phyloP scores from a whole-genome alignment of 495 filamentous ascomycete species.

The Penicillium canariense region DNA sequence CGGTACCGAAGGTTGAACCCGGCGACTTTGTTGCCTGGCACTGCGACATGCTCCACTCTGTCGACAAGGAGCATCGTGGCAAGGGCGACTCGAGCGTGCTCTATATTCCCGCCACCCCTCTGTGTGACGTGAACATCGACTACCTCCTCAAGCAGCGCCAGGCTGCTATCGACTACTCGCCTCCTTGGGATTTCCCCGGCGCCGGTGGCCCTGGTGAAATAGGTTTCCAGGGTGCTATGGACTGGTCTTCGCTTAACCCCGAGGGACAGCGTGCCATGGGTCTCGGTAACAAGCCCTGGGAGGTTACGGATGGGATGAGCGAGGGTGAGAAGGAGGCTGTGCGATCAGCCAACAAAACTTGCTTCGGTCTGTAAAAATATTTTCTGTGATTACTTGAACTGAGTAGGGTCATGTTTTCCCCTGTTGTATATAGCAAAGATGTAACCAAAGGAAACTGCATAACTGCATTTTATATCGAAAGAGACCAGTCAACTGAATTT shows the following conservation, averaged over 20 bases:
- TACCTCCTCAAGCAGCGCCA: constrained; percentile 69
- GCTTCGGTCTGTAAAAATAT: constrained; percentile 29
- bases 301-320: constrained; percentile 46
- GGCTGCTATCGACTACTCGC: constrained; percentile 44
- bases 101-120: constrained; percentile 83
- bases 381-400: not conserved
- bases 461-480: no score
- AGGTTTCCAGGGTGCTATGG: constrained; percentile 40
- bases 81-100: constrained; percentile 71
- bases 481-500: no score
- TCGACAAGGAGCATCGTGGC: constrained; percentile 75
- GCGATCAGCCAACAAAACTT: constrained; percentile 57
- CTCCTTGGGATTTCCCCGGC: constrained; percentile 63
- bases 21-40: constrained; percentile 93
- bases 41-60: constrained; percentile 78
- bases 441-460: no score
- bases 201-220: constrained; percentile 48
- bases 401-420: no score
- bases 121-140: constrained; percentile 68
- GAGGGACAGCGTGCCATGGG: constrained; percentile 61
- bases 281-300: constrained; percentile 47
- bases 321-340: constrained; percentile 57
- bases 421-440: no score
- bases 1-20: constrained; percentile 71
- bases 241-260: constrained; percentile 35